A percentile compares a stretch with the other conserved stretches of the same genome.
These are phyloP conservation scores for Penicillium olsonii DNA, from an alignment of 2,329 filamentous ascomycete genomes.

Conservation along the genomic window DNA sequence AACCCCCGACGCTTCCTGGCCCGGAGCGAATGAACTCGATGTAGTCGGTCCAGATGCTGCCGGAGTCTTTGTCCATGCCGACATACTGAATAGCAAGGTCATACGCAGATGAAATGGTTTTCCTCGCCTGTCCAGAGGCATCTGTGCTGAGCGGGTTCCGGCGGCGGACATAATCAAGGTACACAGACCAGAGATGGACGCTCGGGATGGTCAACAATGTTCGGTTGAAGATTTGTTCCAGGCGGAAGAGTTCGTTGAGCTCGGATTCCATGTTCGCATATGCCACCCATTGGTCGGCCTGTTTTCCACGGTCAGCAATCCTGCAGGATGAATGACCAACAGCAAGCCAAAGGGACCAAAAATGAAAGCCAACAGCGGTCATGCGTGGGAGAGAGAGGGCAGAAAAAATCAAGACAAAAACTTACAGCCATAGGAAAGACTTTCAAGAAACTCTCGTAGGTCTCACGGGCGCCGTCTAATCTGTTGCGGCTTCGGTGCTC, in stretches of 20 bases:
- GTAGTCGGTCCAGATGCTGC: constrained; percentile 90
- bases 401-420: not conserved
- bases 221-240: constrained; percentile 80
- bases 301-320: constrained; percentile 35
- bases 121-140: constrained; percentile 70
- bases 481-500: constrained; percentile 82
- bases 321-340: not conserved
- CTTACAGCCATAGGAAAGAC: constrained; percentile 90
- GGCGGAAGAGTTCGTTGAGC: constrained; percentile 75
- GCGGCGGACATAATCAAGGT: constrained; percentile 92
- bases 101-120: constrained; percentile 81
- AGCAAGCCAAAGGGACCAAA: too few species aligned
- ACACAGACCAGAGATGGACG: constrained; percentile 86
- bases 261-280: constrained; percentile 90
- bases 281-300: constrained; percentile 90
- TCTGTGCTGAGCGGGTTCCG: constrained; percentile 86
- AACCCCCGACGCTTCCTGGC: constrained; percentile 81
- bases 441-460: constrained; percentile 83
- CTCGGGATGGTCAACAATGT: constrained; percentile 78
- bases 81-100: constrained; percentile 89
- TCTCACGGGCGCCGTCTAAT: constrained; percentile 74
- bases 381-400: not conserved
- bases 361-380: too few species aligned
- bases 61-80: constrained; percentile 87
- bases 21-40: constrained; percentile 88